A percentile compares a stretch with the other conserved stretches of the same genome.
Evolutionary conservation across 169 alveolate species (phyloP).

Genomic region (Cryptosporidium felis): DNA sequence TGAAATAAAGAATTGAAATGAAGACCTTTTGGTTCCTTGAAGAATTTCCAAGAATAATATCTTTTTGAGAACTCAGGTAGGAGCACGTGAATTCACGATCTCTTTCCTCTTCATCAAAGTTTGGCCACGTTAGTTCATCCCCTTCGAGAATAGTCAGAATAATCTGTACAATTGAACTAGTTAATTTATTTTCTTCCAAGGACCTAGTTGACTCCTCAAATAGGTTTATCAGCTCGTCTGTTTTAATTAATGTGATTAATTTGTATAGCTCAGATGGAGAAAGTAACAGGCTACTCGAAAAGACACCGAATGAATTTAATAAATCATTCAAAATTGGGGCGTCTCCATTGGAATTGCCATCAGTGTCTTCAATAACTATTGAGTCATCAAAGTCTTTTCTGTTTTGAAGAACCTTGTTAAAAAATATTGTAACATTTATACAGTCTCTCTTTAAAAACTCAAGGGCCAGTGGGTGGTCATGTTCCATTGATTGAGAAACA

Average conservation of each 20-base stretch:
- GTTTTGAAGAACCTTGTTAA: constrained; percentile 80
- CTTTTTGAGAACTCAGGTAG: constrained; percentile 8
- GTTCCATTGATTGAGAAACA: constrained; percentile 98
- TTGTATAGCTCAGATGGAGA: constrained; percentile 46
- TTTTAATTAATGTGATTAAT: constrained; percentile 10
- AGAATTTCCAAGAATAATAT: not conserved
- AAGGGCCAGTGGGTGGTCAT: constrained; percentile 97
- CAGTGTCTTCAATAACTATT: not conserved
- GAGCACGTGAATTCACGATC: constrained; percentile 42
- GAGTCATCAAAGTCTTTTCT: not conserved
- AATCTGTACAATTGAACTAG: not conserved
- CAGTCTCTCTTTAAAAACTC: constrained; percentile 98
- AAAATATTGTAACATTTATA: constrained; percentile 92
- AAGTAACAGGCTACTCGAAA: not conserved
- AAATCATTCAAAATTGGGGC: not conserved
- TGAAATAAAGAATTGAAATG: constrained; percentile 19
- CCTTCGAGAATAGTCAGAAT: constrained; percentile 12
- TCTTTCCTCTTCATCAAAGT: constrained; percentile 1
- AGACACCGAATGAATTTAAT: not conserved
- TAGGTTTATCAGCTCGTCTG: not conserved
- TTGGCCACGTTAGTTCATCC: constrained; percentile 13
- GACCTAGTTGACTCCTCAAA: not conserved
- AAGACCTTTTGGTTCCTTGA: not conserved
- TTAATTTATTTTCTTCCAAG: not conserved
- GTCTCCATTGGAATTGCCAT: not conserved